Conservation (phyloP, 1,139 yeast species). For the Geotrichum europaeum region DNA sequence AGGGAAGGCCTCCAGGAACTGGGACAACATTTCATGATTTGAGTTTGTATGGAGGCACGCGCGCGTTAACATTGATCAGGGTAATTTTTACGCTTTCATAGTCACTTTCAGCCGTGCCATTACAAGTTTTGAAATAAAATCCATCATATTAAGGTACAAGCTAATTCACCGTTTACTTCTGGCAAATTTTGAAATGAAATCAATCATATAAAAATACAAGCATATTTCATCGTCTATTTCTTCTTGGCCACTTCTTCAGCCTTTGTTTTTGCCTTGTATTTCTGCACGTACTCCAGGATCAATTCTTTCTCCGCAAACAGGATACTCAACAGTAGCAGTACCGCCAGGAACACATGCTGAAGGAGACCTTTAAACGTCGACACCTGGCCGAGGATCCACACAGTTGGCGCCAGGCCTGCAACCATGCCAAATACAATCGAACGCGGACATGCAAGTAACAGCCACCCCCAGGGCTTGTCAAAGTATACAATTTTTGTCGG, state of each 20-base stretch:
- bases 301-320: constrained; percentile 12
- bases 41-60: neutral
- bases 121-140: neutral
- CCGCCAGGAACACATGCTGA: constrained; percentile 10
- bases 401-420: constrained; percentile 10
- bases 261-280: neutral
- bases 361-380: constrained; percentile 6
- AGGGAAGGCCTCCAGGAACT: neutral
- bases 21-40: neutral
- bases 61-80: neutral
- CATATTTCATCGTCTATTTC: neutral
- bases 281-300: constrained; percentile 6
- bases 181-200: too few relatives aligned
- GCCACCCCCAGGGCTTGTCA: constrained; percentile 15
- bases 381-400: constrained; percentile 12
- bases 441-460: constrained; percentile 9
- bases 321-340: constrained; percentile 3
- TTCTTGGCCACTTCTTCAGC: constrained; percentile 4
- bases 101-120: neutral
- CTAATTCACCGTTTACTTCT: neutral
- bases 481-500: neutral
- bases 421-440: constrained; percentile 9
- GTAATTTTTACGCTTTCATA: neutral
- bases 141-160: neutral
- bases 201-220: neutral